Evolutionary conservation across 768 basidiomycete genomes (phyloP).

Genomic region (Phaffia australis): DNA sequence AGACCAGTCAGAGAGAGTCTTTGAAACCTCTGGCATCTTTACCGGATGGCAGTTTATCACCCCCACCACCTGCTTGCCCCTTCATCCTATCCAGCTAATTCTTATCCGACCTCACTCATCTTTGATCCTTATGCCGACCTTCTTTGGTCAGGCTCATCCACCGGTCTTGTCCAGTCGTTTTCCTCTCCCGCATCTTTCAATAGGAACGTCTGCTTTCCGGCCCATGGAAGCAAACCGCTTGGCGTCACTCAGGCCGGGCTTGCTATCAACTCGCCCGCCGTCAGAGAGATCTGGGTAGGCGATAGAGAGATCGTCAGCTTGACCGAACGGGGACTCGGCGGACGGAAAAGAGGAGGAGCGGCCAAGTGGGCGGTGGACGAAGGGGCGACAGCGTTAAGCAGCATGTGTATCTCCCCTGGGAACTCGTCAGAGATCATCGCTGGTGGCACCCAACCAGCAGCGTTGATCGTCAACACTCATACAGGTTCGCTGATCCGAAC

Average conservation of each 20-base stretch:
- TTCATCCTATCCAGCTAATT: neutral
- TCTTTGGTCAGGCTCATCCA: slow-evolving; percentile 69
- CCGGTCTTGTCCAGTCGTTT: slow-evolving; percentile 59
- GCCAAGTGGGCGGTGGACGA: slow-evolving; percentile 38
- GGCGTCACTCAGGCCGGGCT: slow-evolving; percentile 24
- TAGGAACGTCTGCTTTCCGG: slow-evolving; percentile 35
- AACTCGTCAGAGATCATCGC: slow-evolving; percentile 52
- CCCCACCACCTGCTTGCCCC: too few species aligned
- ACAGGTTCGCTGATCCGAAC: slow-evolving; percentile 58
- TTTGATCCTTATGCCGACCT: slow-evolving; percentile 88
- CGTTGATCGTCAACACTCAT: slow-evolving; percentile 60
- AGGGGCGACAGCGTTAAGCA: slow-evolving; percentile 16
- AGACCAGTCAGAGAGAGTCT: too few species aligned
- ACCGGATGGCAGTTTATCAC: too few species aligned
- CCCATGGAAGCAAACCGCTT: slow-evolving; percentile 30
- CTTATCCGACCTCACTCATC: slow-evolving; percentile 44
- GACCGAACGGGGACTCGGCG: slow-evolving; percentile 40
- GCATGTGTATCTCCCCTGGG: slow-evolving; percentile 30
- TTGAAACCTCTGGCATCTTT: too few species aligned
- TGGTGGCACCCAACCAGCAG: slow-evolving; percentile 45
- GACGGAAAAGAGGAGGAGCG: slow-evolving; percentile 38
- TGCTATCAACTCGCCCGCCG: slow-evolving; percentile 39
- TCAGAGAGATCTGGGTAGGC: slow-evolving; percentile 63
- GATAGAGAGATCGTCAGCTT: slow-evolving; percentile 57
- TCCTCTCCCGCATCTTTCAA: slow-evolving; percentile 42